These are phyloP conservation scores for Dunaliella sp. DNA, from an alignment of 139 green algal genomes.

Conservation along the genomic window DNA sequence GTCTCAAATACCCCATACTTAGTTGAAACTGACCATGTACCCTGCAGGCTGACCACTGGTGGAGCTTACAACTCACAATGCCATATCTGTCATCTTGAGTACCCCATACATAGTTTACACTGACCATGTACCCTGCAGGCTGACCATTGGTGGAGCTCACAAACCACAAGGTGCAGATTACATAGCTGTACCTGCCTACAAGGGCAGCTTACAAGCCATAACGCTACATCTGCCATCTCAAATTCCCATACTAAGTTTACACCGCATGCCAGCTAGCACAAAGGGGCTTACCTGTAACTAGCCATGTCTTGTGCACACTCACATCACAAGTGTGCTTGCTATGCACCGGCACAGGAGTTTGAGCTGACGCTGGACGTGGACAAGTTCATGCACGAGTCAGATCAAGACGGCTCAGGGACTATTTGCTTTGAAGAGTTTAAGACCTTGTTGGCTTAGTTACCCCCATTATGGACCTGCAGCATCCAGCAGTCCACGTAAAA, in stretches of 20 bases:
- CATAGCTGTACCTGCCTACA: not conserved
- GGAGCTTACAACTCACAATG: no score
- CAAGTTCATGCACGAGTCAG: conserved; percentile 60
- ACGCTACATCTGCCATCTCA: not conserved
- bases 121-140: no score
- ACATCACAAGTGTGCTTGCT: not conserved
- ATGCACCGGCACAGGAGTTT: conserved; percentile 58
- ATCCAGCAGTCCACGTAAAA: not conserved
- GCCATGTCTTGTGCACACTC: not conserved
- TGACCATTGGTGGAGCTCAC: no score
- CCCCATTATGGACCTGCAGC: not conserved
- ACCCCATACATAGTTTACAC: no score
- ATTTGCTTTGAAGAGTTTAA: conserved; percentile 77
- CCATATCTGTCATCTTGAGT: no score
- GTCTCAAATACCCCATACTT: no score
- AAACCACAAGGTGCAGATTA: not conserved
- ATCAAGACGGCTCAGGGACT: conserved; percentile 56
- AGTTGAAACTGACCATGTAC: no score
- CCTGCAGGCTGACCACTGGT: no score
- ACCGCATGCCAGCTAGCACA: not conserved
- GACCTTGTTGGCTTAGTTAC: conserved; percentile 30
- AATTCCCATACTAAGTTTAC: not conserved
- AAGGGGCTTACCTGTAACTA: not conserved
- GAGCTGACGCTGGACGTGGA: conserved; percentile 76
- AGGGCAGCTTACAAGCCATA: not conserved